A percentile compares a stretch with the other conserved stretches of the same genome.
These are phyloP conservation scores for Trypanosoma conorhini DNA, from an alignment of 208 protist species.

Conservation along the genomic window DNA sequence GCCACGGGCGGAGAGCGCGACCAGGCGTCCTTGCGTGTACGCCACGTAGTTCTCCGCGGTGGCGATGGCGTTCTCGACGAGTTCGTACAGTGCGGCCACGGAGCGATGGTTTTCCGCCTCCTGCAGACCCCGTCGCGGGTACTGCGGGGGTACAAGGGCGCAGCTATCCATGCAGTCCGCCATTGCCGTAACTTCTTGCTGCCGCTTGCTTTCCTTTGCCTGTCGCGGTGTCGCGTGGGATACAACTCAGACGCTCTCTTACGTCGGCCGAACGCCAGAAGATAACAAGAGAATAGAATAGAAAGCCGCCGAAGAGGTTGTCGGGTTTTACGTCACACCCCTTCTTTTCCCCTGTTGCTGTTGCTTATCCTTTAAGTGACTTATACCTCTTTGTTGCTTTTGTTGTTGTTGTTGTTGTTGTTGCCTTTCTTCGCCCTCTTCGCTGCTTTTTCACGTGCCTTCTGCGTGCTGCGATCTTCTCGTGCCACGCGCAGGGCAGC, in stretches of 20 bases:
- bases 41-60: conserved; percentile 69
- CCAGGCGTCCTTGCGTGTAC: conserved; percentile 72
- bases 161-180: conserved; percentile 21
- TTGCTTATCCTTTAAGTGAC: too few relatives aligned
- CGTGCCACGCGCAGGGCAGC: not conserved
- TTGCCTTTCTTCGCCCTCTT: conserved; percentile 5
- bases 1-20: conserved; percentile 46
- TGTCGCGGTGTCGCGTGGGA: not conserved
- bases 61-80: conserved; percentile 63
- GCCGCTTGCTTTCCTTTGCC: conserved; percentile 3
- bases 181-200: conserved; percentile 20
- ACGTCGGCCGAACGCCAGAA: not conserved
- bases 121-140: conserved; percentile 60
- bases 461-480: not conserved
- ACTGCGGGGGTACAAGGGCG: conserved; percentile 46
- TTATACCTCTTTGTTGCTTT: too few relatives aligned
- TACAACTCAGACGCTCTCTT: not conserved
- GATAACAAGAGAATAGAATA: not conserved
- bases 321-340: too few relatives aligned
- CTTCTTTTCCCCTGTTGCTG: too few relatives aligned
- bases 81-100: conserved; percentile 44
- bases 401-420: too few relatives aligned
- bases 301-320: too few relatives aligned
- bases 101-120: conserved; percentile 67
- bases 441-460: not conserved